Percentiles rank a stretch among this genome's conserved stretches.
These are phyloP conservation scores for Gossypium lobatum DNA, from an alignment of 441 rosid genomes.

Conservation along the genomic window DNA sequence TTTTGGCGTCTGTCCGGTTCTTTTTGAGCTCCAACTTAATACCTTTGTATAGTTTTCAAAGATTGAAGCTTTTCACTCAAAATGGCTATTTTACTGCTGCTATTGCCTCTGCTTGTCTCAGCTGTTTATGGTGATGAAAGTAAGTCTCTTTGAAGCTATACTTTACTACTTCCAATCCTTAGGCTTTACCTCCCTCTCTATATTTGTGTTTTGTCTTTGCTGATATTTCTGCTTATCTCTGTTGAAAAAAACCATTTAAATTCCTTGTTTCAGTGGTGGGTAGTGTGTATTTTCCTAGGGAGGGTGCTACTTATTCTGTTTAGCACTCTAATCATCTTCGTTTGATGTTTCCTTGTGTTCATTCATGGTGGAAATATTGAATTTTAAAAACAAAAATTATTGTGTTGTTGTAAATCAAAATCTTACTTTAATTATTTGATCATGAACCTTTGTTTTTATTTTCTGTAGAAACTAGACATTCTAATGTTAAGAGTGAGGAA, in stretches of 20 bases:
- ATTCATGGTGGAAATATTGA: background rate
- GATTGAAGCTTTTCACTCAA: conserved; percentile 19
- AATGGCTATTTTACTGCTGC: conserved; percentile 50
- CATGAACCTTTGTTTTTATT: no score
- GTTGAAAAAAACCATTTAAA: background rate
- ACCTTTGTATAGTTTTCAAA: conserved; percentile 22
- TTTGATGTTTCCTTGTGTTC: background rate
- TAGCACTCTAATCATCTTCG: background rate
- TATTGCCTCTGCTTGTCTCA: conserved; percentile 39
- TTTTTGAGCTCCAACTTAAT: background rate
- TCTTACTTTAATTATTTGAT: background rate
- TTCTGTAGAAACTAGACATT: no score
- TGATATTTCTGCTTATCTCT: background rate
- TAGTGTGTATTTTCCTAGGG: background rate
- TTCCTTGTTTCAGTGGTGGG: background rate
- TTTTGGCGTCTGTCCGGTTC: conserved; percentile 10
- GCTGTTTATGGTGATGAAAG: conserved; percentile 63
- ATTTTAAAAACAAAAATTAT: background rate
- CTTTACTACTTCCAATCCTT: background rate
- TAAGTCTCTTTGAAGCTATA: conserved; percentile 21
- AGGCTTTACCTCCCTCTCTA: background rate
- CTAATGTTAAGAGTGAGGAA: background rate
- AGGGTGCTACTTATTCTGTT: no score
- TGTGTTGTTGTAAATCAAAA: background rate
- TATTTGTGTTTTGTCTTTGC: background rate